phyloP scores from a whole-genome alignment of 768 basidiomycete genomes.

The Lactarius deliciosus region DNA sequence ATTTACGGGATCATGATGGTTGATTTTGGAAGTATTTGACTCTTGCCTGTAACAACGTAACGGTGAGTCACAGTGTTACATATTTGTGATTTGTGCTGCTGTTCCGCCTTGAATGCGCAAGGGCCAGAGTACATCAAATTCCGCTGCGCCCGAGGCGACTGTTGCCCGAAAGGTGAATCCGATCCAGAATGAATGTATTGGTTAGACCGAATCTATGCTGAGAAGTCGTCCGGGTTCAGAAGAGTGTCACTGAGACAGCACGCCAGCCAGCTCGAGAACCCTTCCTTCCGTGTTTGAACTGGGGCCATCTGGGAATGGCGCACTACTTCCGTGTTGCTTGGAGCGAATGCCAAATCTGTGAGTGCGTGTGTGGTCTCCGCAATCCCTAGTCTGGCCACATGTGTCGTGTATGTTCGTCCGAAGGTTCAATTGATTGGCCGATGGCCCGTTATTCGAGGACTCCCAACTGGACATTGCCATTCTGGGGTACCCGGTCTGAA shows the following conservation, averaged over 20 bases:
- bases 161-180: conserved; percentile 7
- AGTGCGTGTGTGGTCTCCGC: not conserved
- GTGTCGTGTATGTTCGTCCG: conserved; percentile 1
- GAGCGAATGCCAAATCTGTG: conserved; percentile 1
- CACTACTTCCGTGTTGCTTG: not conserved
- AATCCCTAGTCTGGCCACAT: not conserved
- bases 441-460: conserved; percentile 4
- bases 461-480: conserved; percentile 8
- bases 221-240: conserved; percentile 7
- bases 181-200: conserved; percentile 13
- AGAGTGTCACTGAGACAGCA: not conserved
- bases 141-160: conserved; percentile 7
- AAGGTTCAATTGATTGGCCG: not conserved
- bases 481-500: not conserved
- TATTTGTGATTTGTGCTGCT: not conserved
- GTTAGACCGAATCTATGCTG: conserved; percentile 3
- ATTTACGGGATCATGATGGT: conserved; percentile 13
- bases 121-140: not conserved
- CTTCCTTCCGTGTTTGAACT: conserved; percentile 16
- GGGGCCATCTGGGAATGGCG: conserved; percentile 12
- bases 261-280: conserved; percentile 4
- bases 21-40: not conserved
- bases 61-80: conserved; percentile 11
- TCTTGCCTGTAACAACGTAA: conserved; percentile 13
- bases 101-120: not conserved